Base-by-base conservation (phyloP, 805 yeast genomes). In the Candida piceae region DNA sequence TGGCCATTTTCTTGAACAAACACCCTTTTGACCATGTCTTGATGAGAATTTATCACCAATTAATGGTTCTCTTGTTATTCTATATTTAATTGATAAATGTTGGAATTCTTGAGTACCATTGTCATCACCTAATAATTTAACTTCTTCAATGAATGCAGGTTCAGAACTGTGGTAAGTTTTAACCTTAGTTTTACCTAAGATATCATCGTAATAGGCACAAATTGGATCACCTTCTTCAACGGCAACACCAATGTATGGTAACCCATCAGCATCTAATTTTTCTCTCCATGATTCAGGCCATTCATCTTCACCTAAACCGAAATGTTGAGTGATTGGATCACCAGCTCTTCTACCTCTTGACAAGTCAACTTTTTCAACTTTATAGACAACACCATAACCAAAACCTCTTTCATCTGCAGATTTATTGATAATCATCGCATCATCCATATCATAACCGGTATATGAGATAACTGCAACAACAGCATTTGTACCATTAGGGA, bases 371-470 rank as follows among this genome's bases (percentile, higher is more conserved):
- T 86, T 87, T 61, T 93, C 98, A 21, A 84, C 93, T 65, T 93
- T 93, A 66, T 85, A 88, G 47, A 93, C 94, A 7, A 95, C 85
- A 66, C 98, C 98, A 53, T 93, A 90, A 15, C 95, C 97, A 49
- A 93, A 93, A 1, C 98, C 98, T 62, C 98, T 77, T 66, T 93
- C 98, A 54, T 89, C 95, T 0, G 97, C 97, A 34, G 95, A 84
- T 63, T 93, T 93, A 64, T 93, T 93, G 50, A 93, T 77, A 55
- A 93, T 93, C 97, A 93, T 90, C 58, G 98, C 98, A 64, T 93
- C 98, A 68, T 93, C 98, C 97, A 93, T 93, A 84, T 93, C 98
- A 59, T 93, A 93, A 52, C 98, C 98, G 1, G 98, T 93, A 62
- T 93, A 93, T 0, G 98, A 89, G 57, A 93, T 93, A 50, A 93